phyloP scores from a whole-genome alignment of 768 basidiomycete species.

The Porphyrellus cyaneotinctus region DNA sequence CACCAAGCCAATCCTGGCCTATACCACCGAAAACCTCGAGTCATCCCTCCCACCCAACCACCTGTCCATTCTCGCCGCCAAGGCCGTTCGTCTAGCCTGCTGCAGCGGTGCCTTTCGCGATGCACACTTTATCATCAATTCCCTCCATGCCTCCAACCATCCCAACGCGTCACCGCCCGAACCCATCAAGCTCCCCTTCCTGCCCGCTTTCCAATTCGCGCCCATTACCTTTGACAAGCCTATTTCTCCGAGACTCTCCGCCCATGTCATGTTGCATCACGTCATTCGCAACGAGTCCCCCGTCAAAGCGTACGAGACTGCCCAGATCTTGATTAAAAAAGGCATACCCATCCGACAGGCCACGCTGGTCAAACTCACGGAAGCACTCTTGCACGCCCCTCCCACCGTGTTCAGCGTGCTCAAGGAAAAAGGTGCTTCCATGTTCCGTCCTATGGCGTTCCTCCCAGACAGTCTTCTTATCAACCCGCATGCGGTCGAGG shows the following conservation, averaged over 20 bases:
- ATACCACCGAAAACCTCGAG: background rate
- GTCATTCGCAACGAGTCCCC: constrained; percentile 51
- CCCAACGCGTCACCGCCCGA: background rate
- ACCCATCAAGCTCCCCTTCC: constrained; percentile 21
- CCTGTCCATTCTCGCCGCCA: constrained; percentile 37
- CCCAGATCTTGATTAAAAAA: constrained; percentile 48
- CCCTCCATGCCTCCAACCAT: constrained; percentile 42
- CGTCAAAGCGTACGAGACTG: constrained; percentile 46
- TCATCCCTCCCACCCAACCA: background rate
- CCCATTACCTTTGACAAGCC: constrained; percentile 46
- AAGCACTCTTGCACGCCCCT: constrained; percentile 18
- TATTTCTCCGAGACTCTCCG: constrained; percentile 55
- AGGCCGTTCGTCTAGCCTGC: constrained; percentile 49
- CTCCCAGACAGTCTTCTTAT: constrained; percentile 28
- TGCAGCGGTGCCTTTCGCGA: constrained; percentile 41
- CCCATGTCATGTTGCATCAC: constrained; percentile 62
- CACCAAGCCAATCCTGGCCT: background rate
- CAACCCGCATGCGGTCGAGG: constrained; percentile 33
- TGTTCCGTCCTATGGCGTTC: constrained; percentile 14
- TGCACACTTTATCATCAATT: constrained; percentile 56
- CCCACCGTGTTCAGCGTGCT: constrained; percentile 22
- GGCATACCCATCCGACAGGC: constrained; percentile 47
- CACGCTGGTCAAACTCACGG: constrained; percentile 45
- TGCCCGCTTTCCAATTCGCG: constrained; percentile 32
- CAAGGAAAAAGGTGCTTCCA: constrained; percentile 13